Evolutionary conservation across 768 basidiomycete species (phyloP), one percentile per base, ranked within the genome.

Genomic region (Panus rudis): DNA sequence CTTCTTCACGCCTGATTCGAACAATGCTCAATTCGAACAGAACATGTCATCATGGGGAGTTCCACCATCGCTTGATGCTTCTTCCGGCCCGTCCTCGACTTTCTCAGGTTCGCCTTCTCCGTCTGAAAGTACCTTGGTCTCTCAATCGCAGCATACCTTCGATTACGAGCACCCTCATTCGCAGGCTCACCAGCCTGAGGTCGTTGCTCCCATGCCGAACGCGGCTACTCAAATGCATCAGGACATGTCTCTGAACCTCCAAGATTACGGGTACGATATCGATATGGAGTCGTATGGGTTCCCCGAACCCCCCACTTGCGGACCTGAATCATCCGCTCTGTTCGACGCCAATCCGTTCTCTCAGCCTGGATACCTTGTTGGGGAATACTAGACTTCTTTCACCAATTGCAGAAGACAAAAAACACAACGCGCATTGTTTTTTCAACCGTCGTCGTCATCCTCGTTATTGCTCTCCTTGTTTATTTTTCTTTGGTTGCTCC

Each of bases 101-200:
- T 73, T 72, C 51, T 65, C 69, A 0, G 67, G 68, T 1, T 73
- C 72, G 0, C 68, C 70, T 0, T 55, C 63, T 0, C 62, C 48
- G 0, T 58, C 63, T 2, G 62, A 66, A 16, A 16, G 32, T 3
- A 14, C 47, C n/a, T 19, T 37, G 7, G 19, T 24, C 10, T 21
- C 23, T 11, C 41, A 42, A 4, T 11, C 16, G 6, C 25, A 21
- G 20, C 16, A 28, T 26, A 41, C 33, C 6, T 41, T 52, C 19
- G 33, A 35, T 8, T 20, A 35, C 16, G n/a, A 35, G 16, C 8
- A 17, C 10, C n/a, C 28, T 35, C 33, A 35, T 7, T 7, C n/a
- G 21, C 33, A 35, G 33, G 21, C 16, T 10, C 28, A 30, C 16
- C 10, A 10, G 28, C 10, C 10, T 16, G 28, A 30, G 28, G 28